A percentile compares a stretch with the other conserved stretches of the same genome.
These are phyloP conservation scores for Oidiodendron maius DNA, from an alignment of 495 filamentous ascomycete genomes.

Conservation along the genomic window DNA sequence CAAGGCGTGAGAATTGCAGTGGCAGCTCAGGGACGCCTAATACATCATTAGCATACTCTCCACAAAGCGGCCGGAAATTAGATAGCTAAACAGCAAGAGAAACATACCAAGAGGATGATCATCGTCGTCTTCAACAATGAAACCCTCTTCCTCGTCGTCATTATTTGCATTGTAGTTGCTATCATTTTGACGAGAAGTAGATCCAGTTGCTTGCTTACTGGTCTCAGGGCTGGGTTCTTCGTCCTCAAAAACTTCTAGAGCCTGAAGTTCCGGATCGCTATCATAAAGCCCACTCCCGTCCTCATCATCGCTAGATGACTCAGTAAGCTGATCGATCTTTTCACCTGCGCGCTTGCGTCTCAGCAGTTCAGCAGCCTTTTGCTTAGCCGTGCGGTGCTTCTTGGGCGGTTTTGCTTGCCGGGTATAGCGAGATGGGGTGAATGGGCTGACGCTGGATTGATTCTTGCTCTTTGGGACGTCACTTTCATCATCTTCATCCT, in stretches of 20 bases:
- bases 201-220: not conserved
- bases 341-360: slow-evolving; percentile 54
- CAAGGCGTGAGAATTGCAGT: slow-evolving; percentile 61
- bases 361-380: slow-evolving; percentile 46
- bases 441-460: slow-evolving; percentile 16
- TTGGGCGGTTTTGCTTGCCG: slow-evolving; percentile 5
- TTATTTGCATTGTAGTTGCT: slow-evolving; percentile 12
- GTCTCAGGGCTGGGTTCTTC: slow-evolving; percentile 30
- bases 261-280: slow-evolving; percentile 23
- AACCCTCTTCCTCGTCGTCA: slow-evolving; percentile 31
- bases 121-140: slow-evolving; percentile 36
- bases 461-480: slow-evolving; percentile 22
- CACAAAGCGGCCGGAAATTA: too few relatives aligned
- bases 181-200: slow-evolving; percentile 1
- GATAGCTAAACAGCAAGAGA: not conserved
- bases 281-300: slow-evolving; percentile 38
- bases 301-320: slow-evolving; percentile 22
- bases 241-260: slow-evolving; percentile 40
- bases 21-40: slow-evolving; percentile 51
- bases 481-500: slow-evolving; percentile 17
- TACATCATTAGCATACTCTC: too few relatives aligned
- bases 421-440: slow-evolving; percentile 12
- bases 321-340: slow-evolving; percentile 34
- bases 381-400: slow-evolving; percentile 31
- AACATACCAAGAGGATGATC: slow-evolving; percentile 31